Conservation (phyloP, 495 filamentous ascomycete species). For the Glarea lozoyensis region DNA sequence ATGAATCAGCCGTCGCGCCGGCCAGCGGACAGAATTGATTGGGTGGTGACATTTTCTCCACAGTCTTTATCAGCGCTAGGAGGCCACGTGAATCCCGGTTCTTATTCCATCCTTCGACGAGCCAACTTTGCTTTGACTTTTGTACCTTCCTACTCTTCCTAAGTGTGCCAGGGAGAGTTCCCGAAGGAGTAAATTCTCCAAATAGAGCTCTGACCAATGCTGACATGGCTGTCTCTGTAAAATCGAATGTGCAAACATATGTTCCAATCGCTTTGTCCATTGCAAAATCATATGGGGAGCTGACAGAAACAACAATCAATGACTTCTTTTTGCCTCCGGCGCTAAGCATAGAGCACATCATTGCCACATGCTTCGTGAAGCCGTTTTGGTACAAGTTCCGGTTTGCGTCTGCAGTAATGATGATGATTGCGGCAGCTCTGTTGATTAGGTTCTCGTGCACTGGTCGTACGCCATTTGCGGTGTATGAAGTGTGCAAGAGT, state of each 20-base stretch:
- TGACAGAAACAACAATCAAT: constrained; percentile 78
- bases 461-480: constrained; percentile 77
- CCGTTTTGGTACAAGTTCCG: constrained; percentile 83
- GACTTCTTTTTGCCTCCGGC: constrained; percentile 55
- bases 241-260: constrained; percentile 89
- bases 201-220: constrained; percentile 74
- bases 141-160: constrained; percentile 73
- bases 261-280: constrained; percentile 80
- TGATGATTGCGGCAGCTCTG: constrained; percentile 72
- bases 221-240: constrained; percentile 80
- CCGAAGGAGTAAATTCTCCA: constrained; percentile 64
- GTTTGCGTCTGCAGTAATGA: constrained; percentile 84
- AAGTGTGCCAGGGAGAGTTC: constrained; percentile 69
- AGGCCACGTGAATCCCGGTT: constrained; percentile 65
- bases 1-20: constrained; percentile 63
- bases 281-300: constrained; percentile 92
- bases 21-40: constrained; percentile 50
- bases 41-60: constrained; percentile 49
- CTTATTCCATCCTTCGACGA: constrained; percentile 76
- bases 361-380: constrained; percentile 88
- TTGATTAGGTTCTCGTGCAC: constrained; percentile 87
- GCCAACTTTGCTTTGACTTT: constrained; percentile 79
- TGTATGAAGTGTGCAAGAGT: constrained; percentile 85
- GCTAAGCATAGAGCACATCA: constrained; percentile 65
- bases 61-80: constrained; percentile 53